Base-by-base conservation (phyloP, 192 early-diverging fungal species). In the Spizellomyces punctatus region DNA sequence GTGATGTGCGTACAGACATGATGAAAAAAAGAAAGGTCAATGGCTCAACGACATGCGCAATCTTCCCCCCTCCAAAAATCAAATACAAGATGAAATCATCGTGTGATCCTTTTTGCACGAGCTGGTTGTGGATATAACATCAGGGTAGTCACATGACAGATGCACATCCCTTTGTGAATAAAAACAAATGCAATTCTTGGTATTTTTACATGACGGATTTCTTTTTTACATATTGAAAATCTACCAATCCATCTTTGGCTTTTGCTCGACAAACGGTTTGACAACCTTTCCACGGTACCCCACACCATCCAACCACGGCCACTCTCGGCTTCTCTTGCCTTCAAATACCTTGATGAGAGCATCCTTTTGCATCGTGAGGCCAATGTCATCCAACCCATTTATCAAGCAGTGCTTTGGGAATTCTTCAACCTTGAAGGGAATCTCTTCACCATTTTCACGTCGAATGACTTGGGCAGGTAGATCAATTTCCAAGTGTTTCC, bases 361-460 rank as follows among this genome's bases (percentile, higher is more conserved):
- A 45, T 73, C 76, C 77, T 91, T 91, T 64, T 86, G 84, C 80
- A 91, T 66, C 5, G 89, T 91, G 36, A 91, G 70, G 56, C 89
- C 89, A 77, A 91, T 89, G 75, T 91, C 89, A 73, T 91, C 89
- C 74, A 91, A 67, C 42, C 89, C 89, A 55, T 91, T 88, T 12
- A 91, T 78, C 50, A 91, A 71, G 69, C 89, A 88, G 47, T 86
- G 80, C 70, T 85, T 87, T 19, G 84, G 66, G 80, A 87, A 85
- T 46, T 70, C 73, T 44, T 89, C 85, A 16, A 91, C 85, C 36
- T 88, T 83, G 75, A 91, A 91, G 10, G 78, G 5, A 17, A 85
- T 72, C 48, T 64, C 69, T 52, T 75, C 22, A 43, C 86, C 82
- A 64, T 84, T 71, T 10, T 74, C 63, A 19, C 78, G 68, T 5